A percentile compares a stretch with the other conserved stretches of the same genome.
These are phyloP conservation scores for Crithidia fasciculata DNA, from an alignment of 208 protist species.

Conservation along the genomic window DNA sequence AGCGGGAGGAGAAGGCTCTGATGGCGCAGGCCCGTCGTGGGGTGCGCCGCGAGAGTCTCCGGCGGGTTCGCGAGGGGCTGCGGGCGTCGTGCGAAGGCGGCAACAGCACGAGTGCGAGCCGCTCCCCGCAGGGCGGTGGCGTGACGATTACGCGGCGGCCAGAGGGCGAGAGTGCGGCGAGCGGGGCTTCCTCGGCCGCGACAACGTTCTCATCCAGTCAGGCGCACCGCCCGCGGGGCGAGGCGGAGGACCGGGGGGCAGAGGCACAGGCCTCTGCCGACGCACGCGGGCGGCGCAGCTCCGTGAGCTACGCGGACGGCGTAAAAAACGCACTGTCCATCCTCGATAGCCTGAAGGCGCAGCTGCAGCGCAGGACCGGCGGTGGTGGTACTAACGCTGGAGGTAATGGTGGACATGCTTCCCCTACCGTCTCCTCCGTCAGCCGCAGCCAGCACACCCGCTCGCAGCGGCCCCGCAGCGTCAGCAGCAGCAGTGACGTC, in stretches of 20 bases:
- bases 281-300: constrained; percentile 23
- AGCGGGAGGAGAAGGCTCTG: constrained; percentile 69
- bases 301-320: constrained; percentile 47
- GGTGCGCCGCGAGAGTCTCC: constrained; percentile 64
- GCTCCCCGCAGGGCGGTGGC: constrained; percentile 26
- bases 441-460: constrained; percentile 29
- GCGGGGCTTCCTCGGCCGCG: not conserved
- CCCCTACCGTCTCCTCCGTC: constrained; percentile 22
- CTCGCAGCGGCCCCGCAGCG: constrained; percentile 12
- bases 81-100: constrained; percentile 18
- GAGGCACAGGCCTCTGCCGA: constrained; percentile 17
- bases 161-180: constrained; percentile 1
- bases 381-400: constrained; percentile 6
- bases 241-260: not conserved
- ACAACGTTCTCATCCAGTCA: not conserved
- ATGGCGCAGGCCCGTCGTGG: constrained; percentile 57
- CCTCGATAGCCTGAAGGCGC: constrained; percentile 54
- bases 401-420: constrained; percentile 6
- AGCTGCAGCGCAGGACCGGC: constrained; percentile 33
- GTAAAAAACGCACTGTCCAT: constrained; percentile 79
- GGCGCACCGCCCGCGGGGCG: not conserved
- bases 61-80: constrained; percentile 68
- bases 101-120: constrained; percentile 7
- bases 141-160: constrained; percentile 28
- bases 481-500: constrained; percentile 28